phyloP scores from a whole-genome alignment of 306 rosid genomes.

The Begonia loranthoides region DNA sequence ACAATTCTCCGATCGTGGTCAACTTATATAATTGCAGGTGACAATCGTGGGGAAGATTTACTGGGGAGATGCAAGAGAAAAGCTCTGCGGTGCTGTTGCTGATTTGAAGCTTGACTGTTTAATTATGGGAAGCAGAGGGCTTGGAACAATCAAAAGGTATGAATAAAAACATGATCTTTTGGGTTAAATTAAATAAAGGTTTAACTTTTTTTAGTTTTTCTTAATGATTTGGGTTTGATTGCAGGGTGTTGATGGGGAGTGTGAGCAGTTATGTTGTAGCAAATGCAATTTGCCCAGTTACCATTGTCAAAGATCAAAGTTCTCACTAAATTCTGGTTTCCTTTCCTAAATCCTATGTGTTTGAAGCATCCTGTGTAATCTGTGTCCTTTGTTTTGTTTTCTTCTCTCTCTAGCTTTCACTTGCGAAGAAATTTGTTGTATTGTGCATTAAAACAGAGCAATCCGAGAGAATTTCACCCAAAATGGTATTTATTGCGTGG shows the following conservation, averaged over 20 bases:
- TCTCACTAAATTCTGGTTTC: not conserved
- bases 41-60: conserved; percentile 30
- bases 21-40: conserved; percentile 16
- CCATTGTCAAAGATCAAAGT: conserved; percentile 23
- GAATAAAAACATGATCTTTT: not conserved
- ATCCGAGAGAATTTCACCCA: no score
- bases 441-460: no score
- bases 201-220: no score
- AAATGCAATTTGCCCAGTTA: conserved; percentile 36
- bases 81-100: conserved; percentile 17
- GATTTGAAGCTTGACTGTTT: conserved; percentile 35
- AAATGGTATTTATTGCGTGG: no score
- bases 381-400: no score
- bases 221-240: not conserved
- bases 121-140: conserved; percentile 51
- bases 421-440: no score
- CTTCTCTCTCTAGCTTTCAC: no score
- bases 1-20: no score
- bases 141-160: conserved; percentile 37
- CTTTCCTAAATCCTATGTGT: no score
- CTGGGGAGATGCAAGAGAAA: conserved; percentile 52
- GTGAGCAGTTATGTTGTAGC: conserved; percentile 31
- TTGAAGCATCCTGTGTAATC: no score
- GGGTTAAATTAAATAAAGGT: no score
- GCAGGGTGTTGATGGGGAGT: conserved; percentile 45